Percentiles rank a stretch among this genome's conserved stretches.
phyloP scores from a whole-genome alignment of 129 eudicot genomes.

The Solidago caesia region DNA sequence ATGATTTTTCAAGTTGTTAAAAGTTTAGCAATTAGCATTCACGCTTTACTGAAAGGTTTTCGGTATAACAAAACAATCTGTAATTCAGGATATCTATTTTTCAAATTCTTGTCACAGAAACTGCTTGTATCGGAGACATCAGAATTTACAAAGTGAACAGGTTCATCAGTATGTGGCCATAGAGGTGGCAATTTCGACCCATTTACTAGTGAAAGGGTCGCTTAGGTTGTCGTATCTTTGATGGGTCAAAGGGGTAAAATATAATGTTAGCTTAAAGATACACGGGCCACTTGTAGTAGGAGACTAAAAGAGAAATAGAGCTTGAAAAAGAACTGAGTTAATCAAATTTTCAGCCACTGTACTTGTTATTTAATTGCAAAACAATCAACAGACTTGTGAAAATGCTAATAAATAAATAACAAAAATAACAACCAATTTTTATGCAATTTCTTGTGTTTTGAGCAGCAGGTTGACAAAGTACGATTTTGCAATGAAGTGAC shows the following conservation, averaged over 20 bases:
- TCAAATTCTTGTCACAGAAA: not conserved
- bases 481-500: not conserved
- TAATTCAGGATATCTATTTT: not conserved
- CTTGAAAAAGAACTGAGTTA: not conserved
- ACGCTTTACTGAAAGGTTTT: no score
- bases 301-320: not conserved
- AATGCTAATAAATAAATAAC: not conserved
- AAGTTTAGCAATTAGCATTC: no score
- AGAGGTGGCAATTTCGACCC: not conserved
- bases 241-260: not conserved
- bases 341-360: not conserved
- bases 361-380: not conserved
- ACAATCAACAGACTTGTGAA: not conserved
- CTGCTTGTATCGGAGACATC: not conserved
- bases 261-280: not conserved
- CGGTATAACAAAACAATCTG: no score
- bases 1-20: no score
- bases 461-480: not conserved
- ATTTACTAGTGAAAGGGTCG: not conserved
- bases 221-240: not conserved
- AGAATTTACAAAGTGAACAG: not conserved
- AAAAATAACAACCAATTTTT: not conserved
- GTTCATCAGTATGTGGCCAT: not conserved
- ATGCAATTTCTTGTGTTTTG: not conserved
- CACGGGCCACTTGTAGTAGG: not conserved